A percentile compares a stretch with the other conserved stretches of the same genome.
Conservation (phyloP, 2,329 filamentous ascomycete genomes). For the Colletotrichum echinochloae region DNA sequence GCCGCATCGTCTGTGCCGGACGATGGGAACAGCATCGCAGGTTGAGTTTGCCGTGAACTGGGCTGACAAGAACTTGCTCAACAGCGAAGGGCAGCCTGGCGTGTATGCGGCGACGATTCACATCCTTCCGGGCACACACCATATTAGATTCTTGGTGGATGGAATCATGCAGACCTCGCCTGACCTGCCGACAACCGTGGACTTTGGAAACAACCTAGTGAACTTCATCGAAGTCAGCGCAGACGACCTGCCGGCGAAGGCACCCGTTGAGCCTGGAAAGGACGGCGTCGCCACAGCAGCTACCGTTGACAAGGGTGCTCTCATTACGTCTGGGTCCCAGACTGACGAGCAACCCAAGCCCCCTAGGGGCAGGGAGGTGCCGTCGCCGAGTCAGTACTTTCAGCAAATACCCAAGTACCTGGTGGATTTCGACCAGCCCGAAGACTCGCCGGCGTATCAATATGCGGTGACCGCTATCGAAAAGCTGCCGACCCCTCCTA, state of each 20-base stretch:
- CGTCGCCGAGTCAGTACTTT: constrained; percentile 72
- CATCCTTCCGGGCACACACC: constrained; percentile 92
- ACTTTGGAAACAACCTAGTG: constrained; percentile 97
- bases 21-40: constrained; percentile 35
- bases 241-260: constrained; percentile 68
- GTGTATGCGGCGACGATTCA: constrained; percentile 82
- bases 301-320: constrained; percentile 45
- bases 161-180: constrained; percentile 91
- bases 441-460: constrained; percentile 80
- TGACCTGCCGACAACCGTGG: constrained; percentile 91
- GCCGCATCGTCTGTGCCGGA: constrained; percentile 9
- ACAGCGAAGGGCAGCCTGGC: constrained; percentile 67
- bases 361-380: constrained; percentile 67
- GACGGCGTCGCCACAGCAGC: constrained; percentile 47
- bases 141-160: constrained; percentile 96
- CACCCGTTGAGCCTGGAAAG: constrained; percentile 50
- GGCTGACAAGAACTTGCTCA: constrained; percentile 22
- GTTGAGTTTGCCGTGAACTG: constrained; percentile 8
- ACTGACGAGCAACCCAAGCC: constrained; percentile 58
- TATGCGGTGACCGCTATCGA: constrained; percentile 80
- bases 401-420: constrained; percentile 85
- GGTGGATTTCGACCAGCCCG: constrained; percentile 85
- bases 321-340: constrained; percentile 49
- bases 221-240: constrained; percentile 97
- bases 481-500: constrained; percentile 85